Conservation (phyloP, 768 basidiomycete species). For the Agaricus subrufescens region DNA sequence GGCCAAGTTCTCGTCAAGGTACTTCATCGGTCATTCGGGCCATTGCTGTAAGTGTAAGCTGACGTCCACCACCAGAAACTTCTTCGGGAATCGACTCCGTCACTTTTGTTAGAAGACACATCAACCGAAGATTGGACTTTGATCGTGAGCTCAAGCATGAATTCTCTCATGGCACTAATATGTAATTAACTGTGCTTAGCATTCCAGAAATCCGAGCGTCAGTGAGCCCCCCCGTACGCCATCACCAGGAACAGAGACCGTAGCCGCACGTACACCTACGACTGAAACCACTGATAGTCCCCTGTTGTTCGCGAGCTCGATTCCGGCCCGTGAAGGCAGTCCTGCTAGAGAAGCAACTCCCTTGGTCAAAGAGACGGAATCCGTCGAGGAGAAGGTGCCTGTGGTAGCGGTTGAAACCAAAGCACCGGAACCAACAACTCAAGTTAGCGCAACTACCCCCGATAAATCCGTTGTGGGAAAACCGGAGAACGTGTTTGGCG, state of each 20-base stretch:
- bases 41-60: too few species aligned
- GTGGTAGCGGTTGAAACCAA: background rate
- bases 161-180: background rate
- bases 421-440: background rate
- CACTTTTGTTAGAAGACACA: background rate
- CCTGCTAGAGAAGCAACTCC: background rate
- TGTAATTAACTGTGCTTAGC: background rate
- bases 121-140: conserved; percentile 5
- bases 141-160: background rate
- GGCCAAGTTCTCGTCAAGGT: conserved; percentile 14
- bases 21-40: background rate
- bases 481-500: background rate
- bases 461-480: background rate
- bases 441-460: background rate
- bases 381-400: background rate
- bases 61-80: background rate
- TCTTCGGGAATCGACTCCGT: background rate
- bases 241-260: conserved; percentile 15
- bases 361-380: background rate
- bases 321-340: background rate
- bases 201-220: conserved; percentile 5
- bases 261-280: conserved; percentile 1
- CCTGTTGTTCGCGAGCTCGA: background rate
- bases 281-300: conserved; percentile 1
- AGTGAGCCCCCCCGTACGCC: conserved; percentile 21